Evolutionary conservation across 139 green algal genomes (phyloP).

Genomic region (Picocystis salinarum): DNA sequence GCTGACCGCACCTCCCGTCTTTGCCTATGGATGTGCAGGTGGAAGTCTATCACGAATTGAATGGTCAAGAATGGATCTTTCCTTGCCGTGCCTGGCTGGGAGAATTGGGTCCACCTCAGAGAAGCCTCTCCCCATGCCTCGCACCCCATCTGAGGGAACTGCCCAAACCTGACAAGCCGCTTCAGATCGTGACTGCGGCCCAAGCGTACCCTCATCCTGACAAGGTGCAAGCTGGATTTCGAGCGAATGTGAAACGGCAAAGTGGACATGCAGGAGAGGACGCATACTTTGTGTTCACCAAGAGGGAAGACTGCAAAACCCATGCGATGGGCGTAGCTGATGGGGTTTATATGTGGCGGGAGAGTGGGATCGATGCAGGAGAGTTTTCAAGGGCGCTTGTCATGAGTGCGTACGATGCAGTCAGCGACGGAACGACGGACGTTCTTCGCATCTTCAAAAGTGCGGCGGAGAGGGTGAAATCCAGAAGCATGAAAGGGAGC

Average conservation of each 20-base stretch:
- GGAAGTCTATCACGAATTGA: too few relatives aligned
- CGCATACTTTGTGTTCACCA: constrained; percentile 45
- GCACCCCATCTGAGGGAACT: not conserved
- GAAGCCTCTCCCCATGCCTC: constrained; percentile 13
- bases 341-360: constrained; percentile 76
- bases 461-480: constrained; percentile 20
- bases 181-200: constrained; percentile 20
- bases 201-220: constrained; percentile 74
- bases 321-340: constrained; percentile 76
- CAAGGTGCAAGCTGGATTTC: constrained; percentile 46
- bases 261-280: constrained; percentile 68
- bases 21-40: too few relatives aligned
- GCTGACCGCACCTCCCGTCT: too few relatives aligned
- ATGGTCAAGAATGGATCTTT: constrained; percentile 35
- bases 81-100: constrained; percentile 71
- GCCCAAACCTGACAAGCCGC: constrained; percentile 4
- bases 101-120: constrained; percentile 29
- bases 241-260: constrained; percentile 42
- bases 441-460: constrained; percentile 32
- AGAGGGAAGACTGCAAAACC: constrained; percentile 13
- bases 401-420: constrained; percentile 21
- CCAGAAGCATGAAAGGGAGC: constrained; percentile 42
- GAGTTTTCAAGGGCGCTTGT: constrained; percentile 48
- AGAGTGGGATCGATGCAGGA: constrained; percentile 69
- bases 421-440: constrained; percentile 28